Conservation (phyloP, 768 basidiomycete genomes). For the Symmetrospora coprosmae region DNA sequence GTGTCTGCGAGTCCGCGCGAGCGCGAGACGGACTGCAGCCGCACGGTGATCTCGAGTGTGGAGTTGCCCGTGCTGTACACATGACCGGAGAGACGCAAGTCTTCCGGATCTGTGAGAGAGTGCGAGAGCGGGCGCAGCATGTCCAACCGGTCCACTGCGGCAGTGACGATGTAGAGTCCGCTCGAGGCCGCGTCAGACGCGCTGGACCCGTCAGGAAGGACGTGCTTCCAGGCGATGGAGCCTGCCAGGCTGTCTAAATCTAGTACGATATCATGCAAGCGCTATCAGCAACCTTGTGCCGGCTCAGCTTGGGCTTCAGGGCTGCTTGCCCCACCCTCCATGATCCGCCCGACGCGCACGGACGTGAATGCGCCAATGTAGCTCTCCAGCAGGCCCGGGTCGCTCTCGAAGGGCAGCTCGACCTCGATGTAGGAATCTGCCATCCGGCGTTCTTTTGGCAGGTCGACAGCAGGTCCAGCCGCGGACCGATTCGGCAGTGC, state of each 20-base stretch:
- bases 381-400: conserved; percentile 15
- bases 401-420: conserved; percentile 24
- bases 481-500: neutral
- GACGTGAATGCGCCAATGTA: conserved; percentile 25
- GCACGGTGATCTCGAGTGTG: conserved; percentile 29
- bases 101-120: conserved; percentile 24
- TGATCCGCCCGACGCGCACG: conserved; percentile 27
- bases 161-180: conserved; percentile 32
- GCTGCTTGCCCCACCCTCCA: conserved; percentile 24
- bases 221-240: conserved; percentile 26
- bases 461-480: neutral
- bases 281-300: neutral
- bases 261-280: neutral
- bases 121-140: conserved; percentile 24
- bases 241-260: conserved; percentile 24
- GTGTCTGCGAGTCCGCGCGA: neutral
- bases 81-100: conserved; percentile 31
- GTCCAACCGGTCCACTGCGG: conserved; percentile 32
- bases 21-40: conserved; percentile 25
- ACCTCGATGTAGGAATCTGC: conserved; percentile 26
- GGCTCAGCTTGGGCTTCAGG: neutral
- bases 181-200: conserved; percentile 19
- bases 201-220: conserved; percentile 22
- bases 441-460: neutral
- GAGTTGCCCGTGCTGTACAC: conserved; percentile 27